phyloP scores from a whole-genome alignment of 148 eudicot species.

The Vaccinium vitisidaea region DNA sequence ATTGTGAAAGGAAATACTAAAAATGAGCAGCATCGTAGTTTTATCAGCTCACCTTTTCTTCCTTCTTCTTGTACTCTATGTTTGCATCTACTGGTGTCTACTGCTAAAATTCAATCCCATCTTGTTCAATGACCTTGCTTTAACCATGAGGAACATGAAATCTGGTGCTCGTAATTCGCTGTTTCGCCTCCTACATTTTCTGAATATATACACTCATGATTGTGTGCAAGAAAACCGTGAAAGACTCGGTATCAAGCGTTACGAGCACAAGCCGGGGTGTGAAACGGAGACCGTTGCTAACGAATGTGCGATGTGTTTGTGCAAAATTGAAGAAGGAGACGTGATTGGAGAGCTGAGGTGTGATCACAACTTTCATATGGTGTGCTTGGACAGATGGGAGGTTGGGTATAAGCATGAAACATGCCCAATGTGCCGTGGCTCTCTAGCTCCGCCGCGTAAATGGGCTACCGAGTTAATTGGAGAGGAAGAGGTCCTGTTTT shows the following conservation, averaged over 20 bases:
- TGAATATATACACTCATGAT: not conserved
- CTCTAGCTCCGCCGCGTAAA: not conserved
- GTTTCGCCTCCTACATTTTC: not conserved
- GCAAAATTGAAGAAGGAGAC: not conserved
- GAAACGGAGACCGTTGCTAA: not conserved
- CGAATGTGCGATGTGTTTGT: not conserved
- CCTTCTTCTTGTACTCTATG: not conserved
- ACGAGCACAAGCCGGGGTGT: not conserved
- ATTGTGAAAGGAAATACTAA: not conserved
- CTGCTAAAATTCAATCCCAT: not conserved
- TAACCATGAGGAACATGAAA: not conserved
- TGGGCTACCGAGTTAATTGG: not conserved
- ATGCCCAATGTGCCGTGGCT: not conserved
- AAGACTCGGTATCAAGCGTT: not conserved
- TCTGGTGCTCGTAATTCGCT: not conserved
- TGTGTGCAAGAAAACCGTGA: not conserved
- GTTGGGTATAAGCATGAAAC: not conserved
- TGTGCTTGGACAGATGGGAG: not conserved
- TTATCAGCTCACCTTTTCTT: not conserved
- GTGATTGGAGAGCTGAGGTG: not conserved
- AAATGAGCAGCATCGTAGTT: not conserved
- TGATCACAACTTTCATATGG: not conserved
- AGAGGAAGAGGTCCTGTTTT: not conserved
- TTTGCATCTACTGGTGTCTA: not conserved
- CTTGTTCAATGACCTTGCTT: not conserved